These are phyloP conservation scores for Pleodorina starrii DNA, from an alignment of 139 green algal genomes.

Conservation along the genomic window DNA sequence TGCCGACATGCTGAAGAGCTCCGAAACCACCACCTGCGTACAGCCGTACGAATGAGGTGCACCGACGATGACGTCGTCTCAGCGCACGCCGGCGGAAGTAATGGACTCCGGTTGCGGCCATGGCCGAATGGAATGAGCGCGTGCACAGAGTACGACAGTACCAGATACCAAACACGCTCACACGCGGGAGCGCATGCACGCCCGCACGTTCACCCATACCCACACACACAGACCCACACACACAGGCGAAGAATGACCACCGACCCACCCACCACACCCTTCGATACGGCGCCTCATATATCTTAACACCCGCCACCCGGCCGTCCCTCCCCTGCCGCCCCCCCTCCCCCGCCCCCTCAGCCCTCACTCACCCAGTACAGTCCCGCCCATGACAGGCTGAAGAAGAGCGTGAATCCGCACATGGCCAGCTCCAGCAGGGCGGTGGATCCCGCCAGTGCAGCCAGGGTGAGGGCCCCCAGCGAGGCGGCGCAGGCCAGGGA, in stretches of 20 bases:
- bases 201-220: background rate
- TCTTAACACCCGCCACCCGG: background rate
- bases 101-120: background rate
- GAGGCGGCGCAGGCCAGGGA: constrained; percentile 53
- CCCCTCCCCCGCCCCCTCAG: constrained; percentile 56
- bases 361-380: constrained; percentile 83
- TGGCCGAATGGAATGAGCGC: background rate
- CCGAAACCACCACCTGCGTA: constrained; percentile 79
- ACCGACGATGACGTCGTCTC: background rate
- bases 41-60: background rate
- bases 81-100: background rate
- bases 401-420: constrained; percentile 87
- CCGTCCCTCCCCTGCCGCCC: background rate
- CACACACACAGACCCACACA: background rate
- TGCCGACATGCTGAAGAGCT: constrained; percentile 82
- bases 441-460: constrained; percentile 34
- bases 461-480: constrained; percentile 42
- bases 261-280: background rate
- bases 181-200: background rate
- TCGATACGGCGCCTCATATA: background rate
- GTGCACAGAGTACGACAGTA: background rate
- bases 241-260: background rate
- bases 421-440: constrained; percentile 62
- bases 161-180: background rate
- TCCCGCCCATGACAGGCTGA: constrained; percentile 76